Evolutionary conservation across 371 early-diverging fungal species (phyloP).

Genomic region (Mucor mucedo): DNA sequence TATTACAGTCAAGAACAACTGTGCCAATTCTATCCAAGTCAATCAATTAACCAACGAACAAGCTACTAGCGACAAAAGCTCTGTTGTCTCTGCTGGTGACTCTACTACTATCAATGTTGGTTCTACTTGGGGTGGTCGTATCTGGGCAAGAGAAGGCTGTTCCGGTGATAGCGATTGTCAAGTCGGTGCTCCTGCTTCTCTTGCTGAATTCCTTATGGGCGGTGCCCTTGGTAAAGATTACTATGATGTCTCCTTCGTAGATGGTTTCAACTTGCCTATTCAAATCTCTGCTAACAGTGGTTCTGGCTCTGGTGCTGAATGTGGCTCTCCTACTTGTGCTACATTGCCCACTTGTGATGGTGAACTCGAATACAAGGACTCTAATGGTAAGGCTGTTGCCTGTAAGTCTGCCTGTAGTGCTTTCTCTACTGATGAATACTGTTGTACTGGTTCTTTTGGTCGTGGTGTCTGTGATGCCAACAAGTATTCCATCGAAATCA

Average conservation of each 20-base stretch:
- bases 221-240: slow-evolving; percentile 28
- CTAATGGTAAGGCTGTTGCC: slow-evolving; percentile 35
- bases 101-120: slow-evolving; percentile 25
- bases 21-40: slow-evolving; percentile 30
- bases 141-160: slow-evolving; percentile 47
- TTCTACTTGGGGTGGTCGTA: slow-evolving; percentile 47
- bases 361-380: slow-evolving; percentile 34
- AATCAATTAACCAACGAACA: slow-evolving; percentile 41
- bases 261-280: slow-evolving; percentile 46
- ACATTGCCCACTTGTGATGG: slow-evolving; percentile 36
- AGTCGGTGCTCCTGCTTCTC: slow-evolving; percentile 36
- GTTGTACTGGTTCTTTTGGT: slow-evolving; percentile 29
- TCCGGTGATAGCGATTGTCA: slow-evolving; percentile 32
- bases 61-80: slow-evolving; percentile 2
- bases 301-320: slow-evolving; percentile 27
- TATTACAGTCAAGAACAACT: slow-evolving; percentile 48
- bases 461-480: slow-evolving; percentile 25
- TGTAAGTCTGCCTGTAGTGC: slow-evolving; percentile 37
- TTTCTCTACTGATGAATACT: slow-evolving; percentile 31
- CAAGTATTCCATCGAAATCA: slow-evolving; percentile 19
- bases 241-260: slow-evolving; percentile 47
- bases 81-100: slow-evolving; percentile 23
- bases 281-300: slow-evolving; percentile 32
- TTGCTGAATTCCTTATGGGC: slow-evolving; percentile 36
- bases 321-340: slow-evolving; percentile 40